These are phyloP conservation scores for Solanum pennellii DNA, from an alignment of 257 asterid genomes.

Conservation along the genomic window DNA sequence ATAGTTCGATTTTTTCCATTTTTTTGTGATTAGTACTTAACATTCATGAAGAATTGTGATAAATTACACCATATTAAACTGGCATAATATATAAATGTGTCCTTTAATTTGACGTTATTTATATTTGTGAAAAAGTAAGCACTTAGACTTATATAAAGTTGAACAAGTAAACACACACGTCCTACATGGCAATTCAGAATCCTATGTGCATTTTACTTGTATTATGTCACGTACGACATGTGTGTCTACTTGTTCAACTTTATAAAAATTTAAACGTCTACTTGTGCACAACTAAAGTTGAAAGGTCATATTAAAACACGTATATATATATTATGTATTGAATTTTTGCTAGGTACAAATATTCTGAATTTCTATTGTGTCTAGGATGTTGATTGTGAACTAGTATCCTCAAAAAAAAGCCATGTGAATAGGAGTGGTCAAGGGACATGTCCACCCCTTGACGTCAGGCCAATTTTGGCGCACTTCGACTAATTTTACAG, in stretches of 20 bases:
- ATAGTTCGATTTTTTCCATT: not conserved
- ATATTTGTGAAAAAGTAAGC: no score
- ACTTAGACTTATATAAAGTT: no score
- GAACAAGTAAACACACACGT: not conserved
- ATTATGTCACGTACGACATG: not conserved
- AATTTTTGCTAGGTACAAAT: not conserved
- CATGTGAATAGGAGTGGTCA: not conserved
- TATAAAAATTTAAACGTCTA: no score
- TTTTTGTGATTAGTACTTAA: not conserved
- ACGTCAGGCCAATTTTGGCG: rapidly evolving
- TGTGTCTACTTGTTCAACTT: no score
- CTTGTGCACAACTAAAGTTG: no score
- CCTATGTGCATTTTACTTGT: no score
- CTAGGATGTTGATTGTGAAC: not conserved
- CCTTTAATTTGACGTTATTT: not conserved
- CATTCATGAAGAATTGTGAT: not conserved
- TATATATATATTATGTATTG: no score
- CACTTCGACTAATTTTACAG: not conserved
- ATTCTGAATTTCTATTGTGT: not conserved
- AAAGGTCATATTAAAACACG: rapidly evolving
- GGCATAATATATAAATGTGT: not conserved
- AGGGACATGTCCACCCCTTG: not conserved
- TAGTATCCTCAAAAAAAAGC: not conserved
- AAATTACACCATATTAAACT: no score
- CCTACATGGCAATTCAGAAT: not conserved